A percentile compares a stretch with the other conserved stretches of the same genome.
These are phyloP conservation scores for Bimuria novae-zelandiae DNA, from an alignment of 2,329 filamentous ascomycete species.

Conservation along the genomic window DNA sequence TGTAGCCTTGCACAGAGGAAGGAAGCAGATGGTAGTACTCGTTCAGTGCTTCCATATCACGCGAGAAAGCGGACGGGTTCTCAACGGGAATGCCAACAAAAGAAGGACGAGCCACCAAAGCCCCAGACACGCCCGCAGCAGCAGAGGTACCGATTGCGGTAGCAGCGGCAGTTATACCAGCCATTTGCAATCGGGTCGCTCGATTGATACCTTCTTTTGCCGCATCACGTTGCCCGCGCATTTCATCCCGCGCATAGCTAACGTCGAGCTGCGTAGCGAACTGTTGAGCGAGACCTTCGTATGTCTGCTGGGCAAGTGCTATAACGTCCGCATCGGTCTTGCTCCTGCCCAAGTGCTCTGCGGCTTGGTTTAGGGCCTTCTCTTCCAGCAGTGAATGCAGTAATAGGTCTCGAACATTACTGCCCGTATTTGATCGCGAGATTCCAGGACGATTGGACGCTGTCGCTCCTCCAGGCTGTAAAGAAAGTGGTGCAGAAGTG, in stretches of 20 bases:
- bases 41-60: constrained; percentile 13
- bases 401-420: constrained; percentile 44
- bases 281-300: constrained; percentile 44
- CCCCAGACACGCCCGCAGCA: constrained; percentile 27
- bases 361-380: constrained; percentile 46
- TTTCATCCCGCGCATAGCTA: constrained; percentile 46
- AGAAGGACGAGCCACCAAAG: constrained; percentile 24
- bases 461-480: constrained; percentile 1
- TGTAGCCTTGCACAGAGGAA: constrained; percentile 31
- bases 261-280: constrained; percentile 44
- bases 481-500: constrained; percentile 18
- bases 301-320: constrained; percentile 44
- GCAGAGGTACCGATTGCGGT: constrained; percentile 11
- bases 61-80: neutral
- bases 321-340: constrained; percentile 44
- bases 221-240: constrained; percentile 37
- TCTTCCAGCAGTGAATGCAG: constrained; percentile 54
- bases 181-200: constrained; percentile 31
- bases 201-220: constrained; percentile 48
- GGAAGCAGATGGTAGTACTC: constrained; percentile 21
- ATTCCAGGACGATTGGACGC: constrained; percentile 12
- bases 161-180: constrained; percentile 19
- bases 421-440: constrained; percentile 24
- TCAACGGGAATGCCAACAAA: neutral
- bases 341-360: constrained; percentile 41